Conservation (phyloP, 495 filamentous ascomycete genomes). For the Cairneyella variabilis region DNA sequence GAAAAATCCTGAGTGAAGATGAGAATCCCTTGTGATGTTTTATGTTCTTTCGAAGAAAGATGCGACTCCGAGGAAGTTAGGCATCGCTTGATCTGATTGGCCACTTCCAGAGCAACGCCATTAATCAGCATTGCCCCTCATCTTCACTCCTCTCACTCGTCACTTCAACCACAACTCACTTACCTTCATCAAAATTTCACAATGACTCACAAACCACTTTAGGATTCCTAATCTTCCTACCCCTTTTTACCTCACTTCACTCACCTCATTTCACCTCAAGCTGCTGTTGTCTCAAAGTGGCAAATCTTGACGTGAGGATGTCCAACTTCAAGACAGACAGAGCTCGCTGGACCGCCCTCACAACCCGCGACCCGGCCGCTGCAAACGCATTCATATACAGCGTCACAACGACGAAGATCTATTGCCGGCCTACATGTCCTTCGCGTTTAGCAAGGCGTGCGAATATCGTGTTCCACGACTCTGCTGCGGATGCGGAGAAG, state of each 20-base stretch:
- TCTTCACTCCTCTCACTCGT: slow-evolving; percentile 7
- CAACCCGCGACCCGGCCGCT: slow-evolving; percentile 45
- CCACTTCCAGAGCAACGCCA: slow-evolving; percentile 22
- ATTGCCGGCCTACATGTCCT: slow-evolving; percentile 59
- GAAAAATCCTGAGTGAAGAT: background rate
- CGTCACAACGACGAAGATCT: slow-evolving; percentile 60
- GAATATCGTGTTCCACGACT: slow-evolving; percentile 57
- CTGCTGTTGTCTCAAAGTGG: too few species aligned
- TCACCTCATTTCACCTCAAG: background rate
- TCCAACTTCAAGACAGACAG: slow-evolving; percentile 30
- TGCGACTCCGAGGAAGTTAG: too few species aligned
- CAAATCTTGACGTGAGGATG: too few species aligned
- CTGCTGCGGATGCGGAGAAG: slow-evolving; percentile 47
- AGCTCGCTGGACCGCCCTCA: slow-evolving; percentile 54
- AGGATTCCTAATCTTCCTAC: background rate
- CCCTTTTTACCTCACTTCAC: background rate
- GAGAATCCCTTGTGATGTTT: background rate
- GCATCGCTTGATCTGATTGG: slow-evolving; percentile 12
- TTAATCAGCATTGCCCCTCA: slow-evolving; percentile 5
- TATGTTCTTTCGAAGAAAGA: background rate
- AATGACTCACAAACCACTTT: background rate
- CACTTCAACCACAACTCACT: slow-evolving; percentile 18
- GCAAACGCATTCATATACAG: slow-evolving; percentile 55
- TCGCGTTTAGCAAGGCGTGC: slow-evolving; percentile 58
- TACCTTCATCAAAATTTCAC: background rate